Evolutionary conservation across 257 asterid species (phyloP), one percentile per base, ranked within the genome.

Genomic region (Orobanche coerulescens): DNA sequence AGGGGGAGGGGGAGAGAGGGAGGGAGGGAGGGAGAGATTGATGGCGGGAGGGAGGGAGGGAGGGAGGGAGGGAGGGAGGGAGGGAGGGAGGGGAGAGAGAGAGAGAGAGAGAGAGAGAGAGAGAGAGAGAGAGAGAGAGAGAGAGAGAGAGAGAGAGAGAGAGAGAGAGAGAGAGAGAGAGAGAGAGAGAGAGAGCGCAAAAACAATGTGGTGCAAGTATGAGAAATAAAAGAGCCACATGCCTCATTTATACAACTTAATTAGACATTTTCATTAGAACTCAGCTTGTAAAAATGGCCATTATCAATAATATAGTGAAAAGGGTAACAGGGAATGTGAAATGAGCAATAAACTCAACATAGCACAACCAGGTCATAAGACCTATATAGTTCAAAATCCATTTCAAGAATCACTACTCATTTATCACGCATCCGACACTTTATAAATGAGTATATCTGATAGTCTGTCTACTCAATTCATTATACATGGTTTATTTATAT

Each of bases 171-270:
- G 43, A 58, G 48, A 48, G 7, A 16, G 25, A n/a, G 0, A 46
- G 12, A 47, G 6, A 15, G 49, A 10, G 49, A 2, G 50, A 43
- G 50, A 11, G 14, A 0, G 50, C n/a, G n/a, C n/a, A n/a, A 36
- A 36, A 36, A 36, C 6, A 10, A 67, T 49, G 40, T 14, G 51
- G 6, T 36, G 30, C 4, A 14, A 64, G 37, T 42, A 58, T 43
- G 83, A 64, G 65, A 46, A 50, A 24, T 42, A 52, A 53, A 28
- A 56, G 58, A 69, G 64, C 68, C 37, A 71, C 65, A 61, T 10
- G 62, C 30, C 57, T 48, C 56, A 46, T n/a, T 18, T 50, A 16
- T 20, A 37, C 9, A 39, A 57, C 24, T 13, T 62, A 39, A 48
- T 65, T 46, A 9, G 56, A 49, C 19, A 51, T 65, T 34, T 55